phyloP scores from a whole-genome alignment of 2,329 filamentous ascomycete species.

The Phaeosphaeriaceae sp. region DNA sequence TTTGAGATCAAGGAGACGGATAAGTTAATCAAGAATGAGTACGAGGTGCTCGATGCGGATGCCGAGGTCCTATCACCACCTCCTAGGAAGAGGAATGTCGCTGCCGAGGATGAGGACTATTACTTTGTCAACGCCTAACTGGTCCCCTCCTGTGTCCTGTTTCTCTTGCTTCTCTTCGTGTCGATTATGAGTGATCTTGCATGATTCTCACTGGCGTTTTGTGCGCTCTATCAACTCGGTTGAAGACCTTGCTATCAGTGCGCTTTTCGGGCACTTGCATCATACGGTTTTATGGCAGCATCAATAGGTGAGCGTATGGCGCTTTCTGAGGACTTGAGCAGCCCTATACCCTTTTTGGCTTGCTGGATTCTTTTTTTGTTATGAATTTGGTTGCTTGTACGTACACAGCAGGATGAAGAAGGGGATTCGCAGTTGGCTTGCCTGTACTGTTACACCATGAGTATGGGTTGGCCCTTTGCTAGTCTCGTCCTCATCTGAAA shows the following conservation, averaged over 20 bases:
- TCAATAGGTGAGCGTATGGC: conserved; percentile 51
- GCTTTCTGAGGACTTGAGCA: conserved; percentile 53
- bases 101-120: conserved; percentile 50
- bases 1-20: conserved; percentile 67
- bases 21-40: conserved; percentile 66
- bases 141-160: conserved; percentile 2
- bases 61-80: conserved; percentile 47
- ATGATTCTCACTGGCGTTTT: conserved; percentile 33
- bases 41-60: conserved; percentile 58
- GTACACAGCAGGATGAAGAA: conserved; percentile 13
- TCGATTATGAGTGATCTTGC: conserved; percentile 25
- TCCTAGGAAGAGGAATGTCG: conserved; percentile 40
- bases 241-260: conserved; percentile 24
- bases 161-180: conserved; percentile 9
- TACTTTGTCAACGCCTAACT: conserved; percentile 47
- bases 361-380: conserved; percentile 26
- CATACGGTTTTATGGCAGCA: conserved; percentile 44
- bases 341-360: conserved; percentile 44
- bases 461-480: conserved; percentile 19
- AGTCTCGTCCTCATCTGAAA: conserved; percentile 17
- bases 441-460: conserved; percentile 19
- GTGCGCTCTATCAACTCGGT: conserved; percentile 21
- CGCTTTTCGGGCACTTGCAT: conserved; percentile 33
- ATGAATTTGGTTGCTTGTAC: conserved; percentile 5
- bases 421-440: conserved; percentile 1